Base-by-base conservation (phyloP, 1,139 yeast genomes). In the Scheffersomyces titani region DNA sequence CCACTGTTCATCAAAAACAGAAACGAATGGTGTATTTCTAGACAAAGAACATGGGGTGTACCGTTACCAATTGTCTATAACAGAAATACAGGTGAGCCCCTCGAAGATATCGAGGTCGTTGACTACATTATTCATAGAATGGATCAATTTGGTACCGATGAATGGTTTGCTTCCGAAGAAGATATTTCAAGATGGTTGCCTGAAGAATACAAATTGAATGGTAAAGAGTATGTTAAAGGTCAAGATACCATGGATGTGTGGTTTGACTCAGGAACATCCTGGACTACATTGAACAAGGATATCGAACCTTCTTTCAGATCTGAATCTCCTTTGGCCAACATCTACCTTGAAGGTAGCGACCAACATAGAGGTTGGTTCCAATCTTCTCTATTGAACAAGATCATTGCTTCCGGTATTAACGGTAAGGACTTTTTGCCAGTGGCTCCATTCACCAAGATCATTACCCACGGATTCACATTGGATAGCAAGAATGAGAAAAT, bases 351-450 rank as follows among this genome's bases (percentile, higher is more conserved):
- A 75, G 99, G 99, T 1, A 86, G 94, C 45, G 99, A 94, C 69
- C 99, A 94, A 71, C 99, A 96, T 69, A 83, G 99, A 59, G 99
- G 99, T 0, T 94, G 99, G 99, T 94, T 94, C 70, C 99, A 94
- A 74, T 91, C 97, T 30, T 92, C 98, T 0, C 75, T 96, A 47
- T 76, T 96, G 58, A 93, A 96, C 47, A 90, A 87, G 65, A 82
- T 92, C 40, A 93, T 84, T 22, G 73, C 79, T 3, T 75, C 81
- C 1, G 82, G 83, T 2, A 57, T 56, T 5, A 64, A 68, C 5
- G 74, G 73, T 0, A 51, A 53, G 2, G 54, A 61, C 36, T 78
- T 78, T 62, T 62, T 69, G n/a, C 83, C 94, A 0, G 72, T 78
- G 3, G 77, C 85, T 5, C 99, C 99, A 0, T 94, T 83, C 72